Conservation (phyloP, 768 basidiomycete species). For the Postia placenta region DNA sequence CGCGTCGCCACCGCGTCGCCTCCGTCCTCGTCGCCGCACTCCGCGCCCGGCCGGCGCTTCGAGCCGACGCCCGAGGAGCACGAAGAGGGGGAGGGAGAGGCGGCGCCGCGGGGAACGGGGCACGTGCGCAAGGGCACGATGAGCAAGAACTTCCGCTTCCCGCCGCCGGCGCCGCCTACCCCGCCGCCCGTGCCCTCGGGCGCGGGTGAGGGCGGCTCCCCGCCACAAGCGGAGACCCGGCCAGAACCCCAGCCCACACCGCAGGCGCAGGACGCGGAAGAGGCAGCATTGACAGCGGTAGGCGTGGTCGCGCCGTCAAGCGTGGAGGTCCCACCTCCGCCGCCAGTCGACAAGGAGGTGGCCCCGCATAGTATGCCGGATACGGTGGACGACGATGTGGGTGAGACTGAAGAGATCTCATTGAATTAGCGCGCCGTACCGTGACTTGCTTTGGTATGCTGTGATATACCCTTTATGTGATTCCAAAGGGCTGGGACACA, state of each 20-base stretch:
- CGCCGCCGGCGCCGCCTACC: slow-evolving; percentile 24
- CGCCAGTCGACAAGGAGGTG: slow-evolving; percentile 69
- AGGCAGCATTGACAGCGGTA: slow-evolving; percentile 18
- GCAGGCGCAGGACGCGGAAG: slow-evolving; percentile 3
- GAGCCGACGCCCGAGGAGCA: slow-evolving; percentile 51
- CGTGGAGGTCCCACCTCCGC: slow-evolving; percentile 76
- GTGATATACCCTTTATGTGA: too few species aligned
- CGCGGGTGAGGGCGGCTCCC: slow-evolving; percentile 1
- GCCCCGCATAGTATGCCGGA: slow-evolving; percentile 32
- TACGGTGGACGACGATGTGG: slow-evolving; percentile 67
- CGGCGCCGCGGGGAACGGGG: slow-evolving; percentile 11
- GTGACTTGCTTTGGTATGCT: not conserved
- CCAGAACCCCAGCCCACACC: not conserved
- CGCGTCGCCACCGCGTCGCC: slow-evolving; percentile 37
- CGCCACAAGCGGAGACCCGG: not conserved
- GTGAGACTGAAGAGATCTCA: slow-evolving; percentile 69
- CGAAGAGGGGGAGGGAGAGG: slow-evolving; percentile 22
- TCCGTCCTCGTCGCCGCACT: slow-evolving; percentile 31
- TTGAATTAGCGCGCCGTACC: slow-evolving; percentile 13
- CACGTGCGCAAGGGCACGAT: slow-evolving; percentile 58
- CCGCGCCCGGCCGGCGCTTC: slow-evolving; percentile 27
- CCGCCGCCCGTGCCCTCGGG: slow-evolving; percentile 15
- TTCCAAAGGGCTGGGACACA: too few species aligned
- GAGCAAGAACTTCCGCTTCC: slow-evolving; percentile 39
- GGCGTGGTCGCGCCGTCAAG: slow-evolving; percentile 50